Evolutionary conservation across 2,329 filamentous ascomycete species (phyloP).

Genomic region (Penicillium sp.): DNA sequence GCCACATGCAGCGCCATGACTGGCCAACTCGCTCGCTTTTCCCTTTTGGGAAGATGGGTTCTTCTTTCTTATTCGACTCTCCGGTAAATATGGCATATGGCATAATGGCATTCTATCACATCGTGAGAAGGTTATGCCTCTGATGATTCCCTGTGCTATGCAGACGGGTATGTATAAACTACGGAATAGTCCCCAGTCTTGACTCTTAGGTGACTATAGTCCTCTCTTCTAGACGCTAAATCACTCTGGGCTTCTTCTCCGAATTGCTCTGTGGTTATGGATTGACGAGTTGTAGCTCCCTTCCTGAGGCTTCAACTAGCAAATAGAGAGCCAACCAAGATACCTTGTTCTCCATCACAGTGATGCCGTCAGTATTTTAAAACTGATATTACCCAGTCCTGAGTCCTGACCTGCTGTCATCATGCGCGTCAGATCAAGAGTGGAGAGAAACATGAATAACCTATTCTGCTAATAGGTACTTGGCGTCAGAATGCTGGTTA

Average conservation of each 20-base stretch:
- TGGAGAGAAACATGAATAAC: not conserved
- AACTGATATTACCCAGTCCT: not conserved
- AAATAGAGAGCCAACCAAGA: too few species aligned
- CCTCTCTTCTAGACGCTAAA: not conserved
- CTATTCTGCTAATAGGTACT: not conserved
- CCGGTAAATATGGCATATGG: not conserved
- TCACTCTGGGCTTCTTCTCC: not conserved
- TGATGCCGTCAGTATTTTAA: too few species aligned
- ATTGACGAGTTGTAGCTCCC: slow-evolving; percentile 4
- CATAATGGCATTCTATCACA: too few species aligned
- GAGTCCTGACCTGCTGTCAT: not conserved
- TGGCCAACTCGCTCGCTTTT: slow-evolving; percentile 27
- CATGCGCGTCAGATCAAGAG: not conserved
- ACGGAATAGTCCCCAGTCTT: not conserved
- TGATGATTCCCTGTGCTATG: too few species aligned
- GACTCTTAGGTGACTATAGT: not conserved
- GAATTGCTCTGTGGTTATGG: not conserved
- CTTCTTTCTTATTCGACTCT: slow-evolving; percentile 5
- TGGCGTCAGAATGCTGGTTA: not conserved
- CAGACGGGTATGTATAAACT: not conserved
- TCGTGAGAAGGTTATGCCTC: too few species aligned
- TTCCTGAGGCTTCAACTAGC: too few species aligned
- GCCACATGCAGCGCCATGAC: slow-evolving; percentile 28
- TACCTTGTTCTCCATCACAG: too few species aligned
- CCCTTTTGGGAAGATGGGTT: slow-evolving; percentile 11